Evolutionary conservation across 768 basidiomycete genomes (phyloP).

Genomic region (Tylopilus plumbeoviolaceoides): DNA sequence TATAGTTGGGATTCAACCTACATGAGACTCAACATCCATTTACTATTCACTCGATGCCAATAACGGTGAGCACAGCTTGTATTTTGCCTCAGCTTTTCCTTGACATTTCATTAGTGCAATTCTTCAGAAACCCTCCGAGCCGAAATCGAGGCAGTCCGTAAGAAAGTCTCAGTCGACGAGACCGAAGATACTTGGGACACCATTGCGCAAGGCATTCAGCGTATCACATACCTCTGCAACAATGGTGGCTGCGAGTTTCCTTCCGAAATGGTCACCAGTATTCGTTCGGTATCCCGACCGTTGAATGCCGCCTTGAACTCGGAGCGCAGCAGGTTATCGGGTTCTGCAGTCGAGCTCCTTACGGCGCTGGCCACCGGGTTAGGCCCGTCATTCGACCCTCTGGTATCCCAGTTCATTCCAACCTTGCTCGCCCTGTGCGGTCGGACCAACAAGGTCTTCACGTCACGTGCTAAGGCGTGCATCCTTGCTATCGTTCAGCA

Average conservation of each 20-base stretch:
- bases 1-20: conserved; percentile 12
- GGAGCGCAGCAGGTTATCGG: conserved; percentile 70
- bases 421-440: conserved; percentile 62
- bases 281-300: conserved; percentile 51
- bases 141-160: conserved; percentile 42
- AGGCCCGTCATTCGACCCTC: conserved; percentile 59
- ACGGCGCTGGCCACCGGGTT: conserved; percentile 49
- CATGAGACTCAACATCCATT: conserved; percentile 13
- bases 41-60: conserved; percentile 22
- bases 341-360: conserved; percentile 62
- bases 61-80: conserved; percentile 14
- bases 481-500: conserved; percentile 59
- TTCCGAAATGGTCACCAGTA: conserved; percentile 43
- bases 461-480: conserved; percentile 58
- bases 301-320: conserved; percentile 61
- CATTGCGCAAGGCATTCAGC: conserved; percentile 48
- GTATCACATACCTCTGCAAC: conserved; percentile 46
- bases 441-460: conserved; percentile 75
- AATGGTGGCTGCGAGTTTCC: conserved; percentile 52
- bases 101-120: conserved; percentile 28
- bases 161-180: conserved; percentile 47
- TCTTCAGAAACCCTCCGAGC: conserved; percentile 30
- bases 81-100: background rate
- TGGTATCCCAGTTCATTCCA: conserved; percentile 66
- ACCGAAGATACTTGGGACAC: conserved; percentile 80